phyloP scores from a whole-genome alignment of 805 yeast species.

The Babjeviella inositovora region DNA sequence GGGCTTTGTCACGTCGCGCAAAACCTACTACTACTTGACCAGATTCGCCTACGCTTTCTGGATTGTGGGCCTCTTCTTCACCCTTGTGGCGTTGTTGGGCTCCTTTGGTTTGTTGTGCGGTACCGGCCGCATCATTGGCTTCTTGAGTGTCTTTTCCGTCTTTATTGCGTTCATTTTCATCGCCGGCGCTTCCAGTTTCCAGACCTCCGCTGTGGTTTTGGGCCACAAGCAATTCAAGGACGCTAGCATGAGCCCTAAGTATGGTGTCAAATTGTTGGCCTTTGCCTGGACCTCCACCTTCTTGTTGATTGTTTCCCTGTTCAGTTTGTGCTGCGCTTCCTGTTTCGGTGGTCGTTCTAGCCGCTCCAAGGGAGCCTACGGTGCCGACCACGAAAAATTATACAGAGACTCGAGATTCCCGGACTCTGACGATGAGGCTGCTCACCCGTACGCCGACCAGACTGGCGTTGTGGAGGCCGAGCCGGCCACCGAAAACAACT shows the following conservation, averaged over 20 bases:
- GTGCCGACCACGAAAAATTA: conserved; percentile 8
- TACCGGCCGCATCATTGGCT: conserved; percentile 32
- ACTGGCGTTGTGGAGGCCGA: conserved; percentile 6
- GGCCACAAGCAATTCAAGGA: conserved; percentile 53
- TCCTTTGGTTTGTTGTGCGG: conserved; percentile 42
- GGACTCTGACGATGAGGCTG: conserved; percentile 6
- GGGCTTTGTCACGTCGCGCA: conserved; percentile 35
- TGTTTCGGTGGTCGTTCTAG: conserved; percentile 31
- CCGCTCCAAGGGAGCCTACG: conserved; percentile 33
- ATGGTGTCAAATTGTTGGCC: conserved; percentile 47
- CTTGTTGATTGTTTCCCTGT: conserved; percentile 30
- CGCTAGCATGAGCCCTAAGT: conserved; percentile 21
- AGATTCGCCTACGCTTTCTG: conserved; percentile 52
- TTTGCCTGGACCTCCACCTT: conserved; percentile 66
- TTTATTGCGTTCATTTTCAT: conserved; percentile 33
- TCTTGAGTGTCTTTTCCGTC: conserved; percentile 33
- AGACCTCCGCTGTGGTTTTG: conserved; percentile 67
- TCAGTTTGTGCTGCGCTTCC: conserved; percentile 31
- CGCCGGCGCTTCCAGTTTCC: conserved; percentile 48
- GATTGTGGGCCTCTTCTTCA: conserved; percentile 41
- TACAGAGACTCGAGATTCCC: conserved; percentile 5
- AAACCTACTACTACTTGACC: conserved; percentile 44
- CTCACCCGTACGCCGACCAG: conserved; percentile 10
- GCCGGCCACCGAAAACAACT: conserved; percentile 4
- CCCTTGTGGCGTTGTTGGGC: conserved; percentile 44